phyloP scores from a whole-genome alignment of 257 asterid genomes.

The Dorcoceras hygrometricum region DNA sequence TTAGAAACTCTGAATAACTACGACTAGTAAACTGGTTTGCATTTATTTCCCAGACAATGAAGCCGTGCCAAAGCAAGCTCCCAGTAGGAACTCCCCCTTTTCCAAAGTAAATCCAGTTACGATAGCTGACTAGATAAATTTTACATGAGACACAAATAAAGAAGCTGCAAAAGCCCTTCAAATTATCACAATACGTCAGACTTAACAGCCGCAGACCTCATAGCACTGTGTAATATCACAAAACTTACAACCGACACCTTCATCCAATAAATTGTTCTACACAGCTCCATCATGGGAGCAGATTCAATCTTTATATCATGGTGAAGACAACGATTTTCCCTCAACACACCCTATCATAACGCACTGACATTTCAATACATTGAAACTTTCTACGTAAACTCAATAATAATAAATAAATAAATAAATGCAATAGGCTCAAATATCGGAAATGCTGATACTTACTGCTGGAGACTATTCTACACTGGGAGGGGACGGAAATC shows the following conservation, averaged over 20 bases:
- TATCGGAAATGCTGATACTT: conserved; percentile 26
- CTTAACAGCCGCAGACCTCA: background rate
- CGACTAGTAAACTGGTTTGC: background rate
- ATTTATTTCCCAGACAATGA: background rate
- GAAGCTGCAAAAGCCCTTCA: background rate
- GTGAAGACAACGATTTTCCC: conserved; percentile 19
- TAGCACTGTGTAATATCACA: background rate
- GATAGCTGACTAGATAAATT: background rate
- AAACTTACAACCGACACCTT: background rate
- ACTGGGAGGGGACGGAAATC: conserved; percentile 72
- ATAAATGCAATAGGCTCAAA: background rate
- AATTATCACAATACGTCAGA: background rate
- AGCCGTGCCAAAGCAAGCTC: background rate
- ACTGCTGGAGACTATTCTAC: conserved; percentile 89
- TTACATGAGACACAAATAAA: background rate
- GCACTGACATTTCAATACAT: background rate
- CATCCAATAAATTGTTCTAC: conserved; percentile 6
- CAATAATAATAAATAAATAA: background rate
- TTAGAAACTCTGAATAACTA: background rate
- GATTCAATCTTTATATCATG: conserved; percentile 10
- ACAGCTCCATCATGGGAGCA: conserved; percentile 6
- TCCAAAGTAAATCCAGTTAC: background rate
- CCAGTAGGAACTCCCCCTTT: background rate
- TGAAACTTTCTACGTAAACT: background rate
- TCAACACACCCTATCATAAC: background rate